Evolutionary conservation across 2,329 filamentous ascomycete genomes (phyloP).

Genomic region (Ceratocystis papillata): DNA sequence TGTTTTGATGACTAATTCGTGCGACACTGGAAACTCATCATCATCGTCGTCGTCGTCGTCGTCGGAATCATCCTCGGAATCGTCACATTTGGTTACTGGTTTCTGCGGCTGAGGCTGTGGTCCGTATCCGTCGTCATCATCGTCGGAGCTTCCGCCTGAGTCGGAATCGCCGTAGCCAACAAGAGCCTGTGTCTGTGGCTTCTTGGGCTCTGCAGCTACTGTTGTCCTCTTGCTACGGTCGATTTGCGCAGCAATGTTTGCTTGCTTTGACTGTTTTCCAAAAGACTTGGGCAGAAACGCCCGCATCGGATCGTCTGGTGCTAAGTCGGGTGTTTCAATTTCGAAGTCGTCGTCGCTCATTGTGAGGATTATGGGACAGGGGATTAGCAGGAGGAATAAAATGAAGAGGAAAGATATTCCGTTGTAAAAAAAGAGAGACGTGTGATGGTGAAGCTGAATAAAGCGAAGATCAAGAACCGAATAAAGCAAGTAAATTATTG

Average conservation of each 20-base stretch:
- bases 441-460: not conserved
- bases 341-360: constrained; percentile 48
- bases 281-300: constrained; percentile 73
- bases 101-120: constrained; percentile 36
- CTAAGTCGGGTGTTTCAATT: constrained; percentile 41
- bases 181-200: constrained; percentile 25
- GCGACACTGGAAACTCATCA: constrained; percentile 83
- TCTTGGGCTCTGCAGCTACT: constrained; percentile 24
- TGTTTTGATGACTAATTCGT: constrained; percentile 85
- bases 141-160: constrained; percentile 32
- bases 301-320: constrained; percentile 58
- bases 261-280: constrained; percentile 64
- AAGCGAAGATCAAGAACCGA: not conserved
- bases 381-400: not conserved
- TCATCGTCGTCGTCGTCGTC: constrained; percentile 60
- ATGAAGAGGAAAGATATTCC: not conserved
- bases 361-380: not conserved
- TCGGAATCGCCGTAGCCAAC: constrained; percentile 18
- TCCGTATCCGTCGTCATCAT: constrained; percentile 31
- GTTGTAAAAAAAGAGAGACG: not conserved
- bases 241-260: constrained; percentile 70
- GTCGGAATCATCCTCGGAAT: constrained; percentile 40
- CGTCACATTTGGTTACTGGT: constrained; percentile 30
- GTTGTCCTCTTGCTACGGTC: constrained; percentile 56
- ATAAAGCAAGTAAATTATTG: constrained; percentile 5